phyloP scores from a whole-genome alignment of 305 asterid genomes.

The Petunia hybrid region DNA sequence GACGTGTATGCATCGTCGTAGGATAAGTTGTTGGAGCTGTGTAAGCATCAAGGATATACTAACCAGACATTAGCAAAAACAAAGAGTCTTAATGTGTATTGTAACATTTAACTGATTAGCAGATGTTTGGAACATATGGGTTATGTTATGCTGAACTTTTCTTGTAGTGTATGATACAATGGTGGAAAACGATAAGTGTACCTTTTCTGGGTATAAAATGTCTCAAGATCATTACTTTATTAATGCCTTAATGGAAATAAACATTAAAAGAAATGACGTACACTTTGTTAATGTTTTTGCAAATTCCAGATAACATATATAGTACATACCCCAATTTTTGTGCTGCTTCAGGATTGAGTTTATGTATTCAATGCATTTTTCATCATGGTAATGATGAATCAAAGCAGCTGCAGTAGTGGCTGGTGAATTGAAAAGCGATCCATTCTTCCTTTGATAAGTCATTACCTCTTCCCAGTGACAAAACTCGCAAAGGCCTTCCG shows the following conservation, averaged over 20 bases:
- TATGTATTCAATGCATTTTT: constrained; percentile 35
- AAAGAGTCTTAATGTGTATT: no score
- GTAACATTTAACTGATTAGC: no score
- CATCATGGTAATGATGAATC: constrained; percentile 33
- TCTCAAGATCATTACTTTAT: no score
- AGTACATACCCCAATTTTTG: not conserved
- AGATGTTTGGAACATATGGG: no score
- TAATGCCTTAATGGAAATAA: no score
- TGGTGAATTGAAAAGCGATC: constrained; percentile 43
- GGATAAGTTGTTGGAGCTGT: constrained; percentile 35
- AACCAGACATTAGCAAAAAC: not conserved
- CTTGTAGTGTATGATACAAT: no score
- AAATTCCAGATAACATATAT: not conserved
- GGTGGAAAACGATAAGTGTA: no score
- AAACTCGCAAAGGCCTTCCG: constrained; percentile 43
- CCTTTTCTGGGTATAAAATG: no score
- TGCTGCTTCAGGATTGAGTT: not conserved
- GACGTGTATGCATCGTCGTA: constrained; percentile 21
- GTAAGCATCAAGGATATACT: not conserved
- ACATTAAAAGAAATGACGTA: not conserved
- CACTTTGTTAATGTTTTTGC: not conserved
- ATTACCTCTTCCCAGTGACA: constrained; percentile 29
- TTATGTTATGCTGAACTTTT: no score
- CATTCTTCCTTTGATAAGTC: constrained; percentile 39
- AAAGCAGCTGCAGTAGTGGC: constrained; percentile 51